Base-by-base conservation (phyloP, 768 basidiomycete genomes). In the Pholiota conissans region DNA sequence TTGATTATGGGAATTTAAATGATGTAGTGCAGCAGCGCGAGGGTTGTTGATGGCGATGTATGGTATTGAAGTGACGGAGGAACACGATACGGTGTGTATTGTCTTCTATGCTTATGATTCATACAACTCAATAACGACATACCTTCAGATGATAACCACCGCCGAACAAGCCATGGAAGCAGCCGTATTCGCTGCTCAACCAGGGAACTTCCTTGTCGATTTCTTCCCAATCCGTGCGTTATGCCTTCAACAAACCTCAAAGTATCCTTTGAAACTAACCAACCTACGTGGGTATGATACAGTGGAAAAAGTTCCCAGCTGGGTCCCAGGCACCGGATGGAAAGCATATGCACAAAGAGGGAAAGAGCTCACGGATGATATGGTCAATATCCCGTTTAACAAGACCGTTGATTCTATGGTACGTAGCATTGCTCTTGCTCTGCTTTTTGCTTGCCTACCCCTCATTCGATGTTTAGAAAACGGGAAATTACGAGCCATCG, bases 281-380 rank as follows among this genome's bases (percentile, higher is more conserved):
- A 39, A 8, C 16, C 4, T 16, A 14, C 16, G 7, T 39, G 37
- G 5, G 30, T 32, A 11, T 32, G n/a, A 30, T 46, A 52, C 29
- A 63, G 61, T 73, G 29, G 62, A 61, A 28, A 61, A 72, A 27
- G 55, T 74, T 1, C 74, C 73, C 0, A 35, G 49, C 11, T 82
- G 80, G 79, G 32, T 80, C 5, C 79, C 80, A 24, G 81, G 81
- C 0, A 73, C 76, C 6, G 73, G 71, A 22, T 82, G 79, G 63
- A 70, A 80, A 58, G 70, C 65, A 34, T 71, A 68, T 46, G 79
- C 79, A 1, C 64, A 68, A 24, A 34, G 63, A 18, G 73, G 74
- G 62, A 65, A 68, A 18, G 64, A 63, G 14, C 61, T 71, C 10
- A 68, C 71, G 8, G 57, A 66, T 6, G 68, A 74, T 13, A 71